Evolutionary conservation across 2,329 filamentous ascomycete genomes (phyloP).

Genomic region (Fusarium sp.): DNA sequence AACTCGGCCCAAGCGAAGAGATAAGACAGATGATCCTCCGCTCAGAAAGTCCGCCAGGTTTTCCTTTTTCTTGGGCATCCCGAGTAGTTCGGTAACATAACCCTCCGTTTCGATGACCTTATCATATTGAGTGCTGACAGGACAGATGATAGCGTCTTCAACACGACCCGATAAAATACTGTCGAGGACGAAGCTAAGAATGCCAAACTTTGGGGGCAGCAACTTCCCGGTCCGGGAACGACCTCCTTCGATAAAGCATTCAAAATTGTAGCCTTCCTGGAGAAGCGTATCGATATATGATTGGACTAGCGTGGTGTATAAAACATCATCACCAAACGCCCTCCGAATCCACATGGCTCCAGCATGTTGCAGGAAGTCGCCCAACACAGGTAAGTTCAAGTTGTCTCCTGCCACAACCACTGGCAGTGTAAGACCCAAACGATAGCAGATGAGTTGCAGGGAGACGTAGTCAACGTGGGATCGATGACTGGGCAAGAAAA

Average conservation of each 20-base stretch:
- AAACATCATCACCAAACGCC: conserved; percentile 89
- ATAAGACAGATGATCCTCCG: conserved; percentile 85
- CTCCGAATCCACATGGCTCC: conserved; percentile 97
- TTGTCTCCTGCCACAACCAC: conserved; percentile 97
- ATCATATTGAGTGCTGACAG: conserved; percentile 97
- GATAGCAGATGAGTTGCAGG: conserved; percentile 94
- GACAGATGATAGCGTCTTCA: conserved; percentile 91
- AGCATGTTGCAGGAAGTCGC: conserved; percentile 92
- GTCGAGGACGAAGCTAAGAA: conserved; percentile 91
- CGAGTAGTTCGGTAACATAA: conserved; percentile 93
- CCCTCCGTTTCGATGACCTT: conserved; percentile 99
- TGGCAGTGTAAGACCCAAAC: conserved; percentile 87
- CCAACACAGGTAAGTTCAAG: conserved; percentile 91
- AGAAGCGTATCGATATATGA: conserved; percentile 94
- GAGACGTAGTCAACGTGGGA: conserved; percentile 98
- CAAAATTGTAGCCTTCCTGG: conserved; percentile 91
- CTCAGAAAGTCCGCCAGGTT: conserved; percentile 92
- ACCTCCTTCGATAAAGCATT: conserved; percentile 97
- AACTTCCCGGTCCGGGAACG: conserved; percentile 94
- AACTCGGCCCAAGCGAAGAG: conserved; percentile 88
- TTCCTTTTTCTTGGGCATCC: conserved; percentile 95
- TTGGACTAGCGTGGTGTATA: conserved; percentile 95
- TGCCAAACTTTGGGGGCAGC: conserved; percentile 93
- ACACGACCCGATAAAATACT: conserved; percentile 89
- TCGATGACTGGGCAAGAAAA: conserved; percentile 94